phyloP scores from a whole-genome alignment of 257 asterid species.

The Scutellaria baicalensis region DNA sequence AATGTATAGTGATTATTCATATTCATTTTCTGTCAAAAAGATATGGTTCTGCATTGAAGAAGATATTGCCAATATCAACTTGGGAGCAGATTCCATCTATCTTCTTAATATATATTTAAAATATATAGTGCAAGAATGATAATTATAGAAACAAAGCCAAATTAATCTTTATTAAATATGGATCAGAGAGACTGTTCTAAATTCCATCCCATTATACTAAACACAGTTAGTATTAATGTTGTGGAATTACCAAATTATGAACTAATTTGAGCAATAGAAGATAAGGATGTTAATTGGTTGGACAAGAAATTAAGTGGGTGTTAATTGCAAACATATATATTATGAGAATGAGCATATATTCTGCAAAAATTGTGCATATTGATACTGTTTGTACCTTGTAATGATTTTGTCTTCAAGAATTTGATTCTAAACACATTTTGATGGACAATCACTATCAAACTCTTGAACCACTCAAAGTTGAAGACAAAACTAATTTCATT shows the following conservation, averaged over 20 bases:
- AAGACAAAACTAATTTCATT: background rate
- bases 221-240: background rate
- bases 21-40: no score
- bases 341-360: conserved; percentile 17
- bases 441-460: background rate
- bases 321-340: conserved; percentile 5
- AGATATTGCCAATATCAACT: no score
- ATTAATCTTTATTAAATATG: background rate
- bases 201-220: background rate
- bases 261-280: no score
- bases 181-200: background rate
- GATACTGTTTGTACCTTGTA: background rate
- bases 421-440: background rate
- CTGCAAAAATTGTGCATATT: background rate
- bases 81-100: no score
- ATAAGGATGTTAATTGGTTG: background rate
- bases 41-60: no score
- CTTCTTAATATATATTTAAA: no score
- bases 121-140: no score
- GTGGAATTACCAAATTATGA: background rate
- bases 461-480: background rate
- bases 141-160: no score
- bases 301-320: background rate
- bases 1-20: no score
- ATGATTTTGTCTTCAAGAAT: conserved; percentile 8